Evolutionary conservation across 345 rosid species (phyloP).

Genomic region (Hibiscus syriacus): DNA sequence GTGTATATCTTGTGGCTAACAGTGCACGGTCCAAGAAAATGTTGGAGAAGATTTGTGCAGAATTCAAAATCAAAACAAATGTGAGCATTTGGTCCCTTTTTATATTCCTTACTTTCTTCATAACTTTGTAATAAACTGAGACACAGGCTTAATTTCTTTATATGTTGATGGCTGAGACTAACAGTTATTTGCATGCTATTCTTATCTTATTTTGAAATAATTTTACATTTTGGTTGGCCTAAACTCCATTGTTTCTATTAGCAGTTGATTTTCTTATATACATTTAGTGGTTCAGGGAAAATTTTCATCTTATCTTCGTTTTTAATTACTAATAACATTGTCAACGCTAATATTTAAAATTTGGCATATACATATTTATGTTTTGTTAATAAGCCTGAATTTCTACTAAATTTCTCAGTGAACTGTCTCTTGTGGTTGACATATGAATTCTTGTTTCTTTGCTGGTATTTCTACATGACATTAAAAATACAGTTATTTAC

Average conservation of each 20-base stretch:
- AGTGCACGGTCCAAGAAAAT: conserved; percentile 68
- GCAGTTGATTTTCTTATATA: neutral
- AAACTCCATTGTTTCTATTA: neutral
- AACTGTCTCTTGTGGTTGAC: conserved; percentile 5
- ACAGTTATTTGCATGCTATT: no score
- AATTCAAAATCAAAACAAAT: conserved; percentile 58
- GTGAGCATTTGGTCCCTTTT: conserved; percentile 28
- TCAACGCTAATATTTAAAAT: neutral
- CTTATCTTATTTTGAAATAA: no score
- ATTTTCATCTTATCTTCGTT: neutral
- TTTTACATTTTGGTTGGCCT: no score
- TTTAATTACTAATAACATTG: neutral
- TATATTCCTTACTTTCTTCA: neutral
- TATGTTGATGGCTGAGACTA: neutral
- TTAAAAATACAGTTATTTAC: neutral
- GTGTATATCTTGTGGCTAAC: conserved; percentile 17
- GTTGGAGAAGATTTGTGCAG: conserved; percentile 51
- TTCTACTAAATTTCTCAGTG: neutral
- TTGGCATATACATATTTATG: neutral
- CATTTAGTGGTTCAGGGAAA: neutral
- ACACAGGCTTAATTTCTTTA: neutral
- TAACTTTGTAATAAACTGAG: neutral
- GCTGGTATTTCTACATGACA: neutral
- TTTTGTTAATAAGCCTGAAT: neutral
- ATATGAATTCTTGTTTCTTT: neutral